Conservation (phyloP, 768 basidiomycete species). For the Boletus pseudo-olivaceus region DNA sequence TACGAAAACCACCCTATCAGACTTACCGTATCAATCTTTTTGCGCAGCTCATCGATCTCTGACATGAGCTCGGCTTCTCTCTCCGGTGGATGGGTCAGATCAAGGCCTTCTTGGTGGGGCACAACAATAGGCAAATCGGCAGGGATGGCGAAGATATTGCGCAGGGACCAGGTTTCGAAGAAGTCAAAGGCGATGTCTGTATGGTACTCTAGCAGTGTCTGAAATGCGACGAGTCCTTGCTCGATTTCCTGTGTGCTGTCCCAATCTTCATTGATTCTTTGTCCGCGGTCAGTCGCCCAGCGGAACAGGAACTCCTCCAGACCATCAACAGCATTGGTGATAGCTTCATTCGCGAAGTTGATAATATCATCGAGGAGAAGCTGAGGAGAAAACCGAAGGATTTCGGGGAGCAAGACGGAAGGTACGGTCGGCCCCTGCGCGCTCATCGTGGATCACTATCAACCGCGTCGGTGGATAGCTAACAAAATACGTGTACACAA, state of each 20-base stretch:
- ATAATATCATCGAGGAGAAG: slow-evolving; percentile 84
- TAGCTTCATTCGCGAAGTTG: slow-evolving; percentile 76
- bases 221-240: slow-evolving; percentile 80
- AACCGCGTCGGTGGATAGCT: not conserved
- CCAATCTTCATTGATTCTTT: slow-evolving; percentile 44
- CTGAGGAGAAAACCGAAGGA: slow-evolving; percentile 82
- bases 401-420: slow-evolving; percentile 38
- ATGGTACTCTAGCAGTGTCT: slow-evolving; percentile 84
- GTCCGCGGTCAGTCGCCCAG: slow-evolving; percentile 67
- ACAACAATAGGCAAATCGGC: slow-evolving; percentile 66
- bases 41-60: slow-evolving; percentile 65
- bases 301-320: slow-evolving; percentile 74
- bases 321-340: slow-evolving; percentile 73
- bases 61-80: slow-evolving; percentile 59
- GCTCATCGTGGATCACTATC: slow-evolving; percentile 19
- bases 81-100: slow-evolving; percentile 59
- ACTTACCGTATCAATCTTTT: slow-evolving; percentile 68
- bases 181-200: slow-evolving; percentile 90
- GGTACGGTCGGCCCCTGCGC: slow-evolving; percentile 28
- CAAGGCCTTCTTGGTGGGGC: slow-evolving; percentile 71
- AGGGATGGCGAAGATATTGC: slow-evolving; percentile 82
- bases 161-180: slow-evolving; percentile 84
- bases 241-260: slow-evolving; percentile 68
- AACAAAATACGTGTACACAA: slow-evolving; percentile 26
- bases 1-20: not conserved